Percentiles rank a stretch among this genome's conserved stretches.
Conservation (phyloP, 2,329 filamentous ascomycete genomes). For the Neophaeococcomyces mojaviensis region DNA sequence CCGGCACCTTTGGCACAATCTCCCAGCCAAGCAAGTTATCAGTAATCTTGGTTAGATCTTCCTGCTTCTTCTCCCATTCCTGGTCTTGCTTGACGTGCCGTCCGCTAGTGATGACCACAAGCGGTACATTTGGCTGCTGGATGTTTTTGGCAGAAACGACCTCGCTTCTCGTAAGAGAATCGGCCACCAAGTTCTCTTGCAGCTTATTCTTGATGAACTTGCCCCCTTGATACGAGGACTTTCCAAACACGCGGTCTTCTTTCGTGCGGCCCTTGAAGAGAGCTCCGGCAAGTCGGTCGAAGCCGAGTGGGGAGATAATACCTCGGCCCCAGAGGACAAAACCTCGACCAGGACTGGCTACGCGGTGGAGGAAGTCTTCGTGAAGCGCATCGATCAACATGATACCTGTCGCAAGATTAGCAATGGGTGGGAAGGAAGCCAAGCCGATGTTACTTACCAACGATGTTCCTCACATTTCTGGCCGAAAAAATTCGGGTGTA, state of each 20-base stretch:
- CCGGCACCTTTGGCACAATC: slow-evolving; percentile 66
- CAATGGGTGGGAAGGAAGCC: too few relatives aligned
- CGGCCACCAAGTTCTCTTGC: slow-evolving; percentile 84
- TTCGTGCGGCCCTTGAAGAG: slow-evolving; percentile 73
- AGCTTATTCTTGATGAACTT: slow-evolving; percentile 85
- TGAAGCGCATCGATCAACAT: slow-evolving; percentile 84
- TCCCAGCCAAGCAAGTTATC: slow-evolving; percentile 76
- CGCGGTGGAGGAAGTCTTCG: slow-evolving; percentile 67
- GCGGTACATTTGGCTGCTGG: slow-evolving; percentile 64
- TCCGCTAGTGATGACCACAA: slow-evolving; percentile 78
- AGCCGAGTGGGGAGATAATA: slow-evolving; percentile 75
- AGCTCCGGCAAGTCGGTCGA: slow-evolving; percentile 72
- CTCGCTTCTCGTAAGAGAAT: slow-evolving; percentile 76
- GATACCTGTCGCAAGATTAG: slow-evolving; percentile 46
- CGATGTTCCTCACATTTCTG: slow-evolving; percentile 66
- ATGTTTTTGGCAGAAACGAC: slow-evolving; percentile 71
- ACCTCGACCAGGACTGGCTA: slow-evolving; percentile 62
- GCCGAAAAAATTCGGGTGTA: slow-evolving; percentile 88
- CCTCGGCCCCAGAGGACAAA: slow-evolving; percentile 84
- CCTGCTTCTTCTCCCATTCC: slow-evolving; percentile 76
- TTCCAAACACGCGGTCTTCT: slow-evolving; percentile 78
- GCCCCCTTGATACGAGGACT: slow-evolving; percentile 67
- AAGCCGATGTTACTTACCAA: slow-evolving; percentile 19
- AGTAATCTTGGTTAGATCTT: slow-evolving; percentile 74
- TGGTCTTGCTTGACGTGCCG: slow-evolving; percentile 57